Evolutionary conservation across 2,329 filamentous ascomycete species (phyloP).

Genomic region (Knufia fluminis): DNA sequence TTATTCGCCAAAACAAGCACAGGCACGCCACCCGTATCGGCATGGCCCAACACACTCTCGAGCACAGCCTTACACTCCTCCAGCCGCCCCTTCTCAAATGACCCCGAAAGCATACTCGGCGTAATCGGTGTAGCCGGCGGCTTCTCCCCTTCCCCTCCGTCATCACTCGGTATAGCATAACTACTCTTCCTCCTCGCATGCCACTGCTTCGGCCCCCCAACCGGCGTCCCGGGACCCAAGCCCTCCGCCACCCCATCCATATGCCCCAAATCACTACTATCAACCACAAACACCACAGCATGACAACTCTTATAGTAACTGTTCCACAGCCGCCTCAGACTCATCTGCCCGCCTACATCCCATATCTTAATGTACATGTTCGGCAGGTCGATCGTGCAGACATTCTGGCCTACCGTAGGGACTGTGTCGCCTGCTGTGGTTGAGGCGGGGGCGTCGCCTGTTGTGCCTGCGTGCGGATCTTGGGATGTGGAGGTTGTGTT

Average conservation of each 20-base stretch:
- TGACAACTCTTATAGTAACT: slow-evolving; percentile 91
- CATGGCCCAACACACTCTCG: slow-evolving; percentile 78
- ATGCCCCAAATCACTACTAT: slow-evolving; percentile 78
- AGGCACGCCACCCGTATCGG: slow-evolving; percentile 83
- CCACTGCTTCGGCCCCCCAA: slow-evolving; percentile 10
- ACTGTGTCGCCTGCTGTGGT: slow-evolving; percentile 71
- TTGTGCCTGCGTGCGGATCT: slow-evolving; percentile 22
- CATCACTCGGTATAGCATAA: slow-evolving; percentile 22
- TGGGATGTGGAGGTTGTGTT: slow-evolving; percentile 30
- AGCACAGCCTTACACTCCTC: slow-evolving; percentile 85
- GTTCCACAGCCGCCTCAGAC: slow-evolving; percentile 84
- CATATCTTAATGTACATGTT: slow-evolving; percentile 98
- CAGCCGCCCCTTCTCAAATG: slow-evolving; percentile 46
- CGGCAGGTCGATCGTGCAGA: slow-evolving; percentile 78
- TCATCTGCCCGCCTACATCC: slow-evolving; percentile 93
- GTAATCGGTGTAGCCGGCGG: slow-evolving; percentile 30
- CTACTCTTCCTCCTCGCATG: slow-evolving; percentile 22
- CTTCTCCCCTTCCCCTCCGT: slow-evolving; percentile 17
- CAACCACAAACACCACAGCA: slow-evolving; percentile 95
- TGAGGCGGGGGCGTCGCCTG: slow-evolving; percentile 35
- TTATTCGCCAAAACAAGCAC: slow-evolving; percentile 92
- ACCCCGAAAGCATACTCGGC: slow-evolving; percentile 20
- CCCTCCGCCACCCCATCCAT: slow-evolving; percentile 52
- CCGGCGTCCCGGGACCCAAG: slow-evolving; percentile 2
- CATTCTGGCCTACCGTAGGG: slow-evolving; percentile 94